Evolutionary conservation across 176 grass and related monocot genomes (phyloP), one percentile per base, ranked within the genome.

Genomic region (Cenchrus americanus): DNA sequence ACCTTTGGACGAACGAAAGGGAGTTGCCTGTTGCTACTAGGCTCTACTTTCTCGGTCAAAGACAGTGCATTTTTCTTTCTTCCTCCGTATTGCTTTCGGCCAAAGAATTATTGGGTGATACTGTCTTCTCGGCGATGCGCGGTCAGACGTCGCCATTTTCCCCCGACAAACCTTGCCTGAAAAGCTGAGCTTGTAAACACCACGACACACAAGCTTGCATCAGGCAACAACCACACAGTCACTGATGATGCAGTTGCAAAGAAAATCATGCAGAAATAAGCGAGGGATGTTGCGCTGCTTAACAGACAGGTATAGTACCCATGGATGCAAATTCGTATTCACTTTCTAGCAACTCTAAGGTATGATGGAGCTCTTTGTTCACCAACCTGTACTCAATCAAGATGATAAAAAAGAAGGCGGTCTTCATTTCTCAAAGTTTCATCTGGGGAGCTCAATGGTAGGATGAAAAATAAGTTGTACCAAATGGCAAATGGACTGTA

Each of bases 401-500:
- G 61, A 37, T 67, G 34, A 7, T 68, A 9, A 68, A 77, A 77
- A 66, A 8, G 5, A 42, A 42, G 58, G 14, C 9, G 61, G 27
- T 27, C 9, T 62, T 48, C 21, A 19, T 62, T 68, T 64, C 63
- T 55, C 14, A 53, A 89, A 80, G 43, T 84, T 55, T 12, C 11
- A 50, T 51, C 42, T 50, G 26, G n/a, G 53, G 57, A 82, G 24
- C 58, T 60, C 40, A 71, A 78, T 69, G 55, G 57, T 24, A 57
- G 27, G 49, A 65, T 23, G 19, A 78, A 50, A 7, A 78, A 23
- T 44, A 21, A 73, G 61, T 78, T 79, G 61, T 79, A 76, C 66
- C 41, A 83, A 74, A 74, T 87, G 83, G 69, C 32, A 80, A 74
- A 67, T 73, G 49, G 59, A 86, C 68, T 87, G 84, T 63, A 79